Conservation (phyloP, 2,329 filamentous ascomycete species). For the Saccharata proteae region DNA sequence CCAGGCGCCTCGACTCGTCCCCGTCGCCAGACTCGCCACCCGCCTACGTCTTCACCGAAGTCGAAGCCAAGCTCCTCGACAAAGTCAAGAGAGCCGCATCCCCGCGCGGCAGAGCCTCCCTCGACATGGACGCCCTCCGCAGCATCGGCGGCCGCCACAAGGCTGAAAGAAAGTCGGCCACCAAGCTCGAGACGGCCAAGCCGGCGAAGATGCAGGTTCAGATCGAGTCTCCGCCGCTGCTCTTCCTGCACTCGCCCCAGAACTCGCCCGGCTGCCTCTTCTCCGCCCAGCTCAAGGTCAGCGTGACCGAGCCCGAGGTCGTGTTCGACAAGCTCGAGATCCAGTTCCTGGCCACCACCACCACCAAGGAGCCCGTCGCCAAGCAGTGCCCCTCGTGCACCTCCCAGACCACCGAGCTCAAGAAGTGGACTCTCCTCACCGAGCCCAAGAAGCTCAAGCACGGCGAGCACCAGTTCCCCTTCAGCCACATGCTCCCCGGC, state of each 20-base stretch:
- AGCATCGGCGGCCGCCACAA: constrained; percentile 15
- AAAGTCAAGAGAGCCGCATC: constrained; percentile 9
- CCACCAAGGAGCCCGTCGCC: constrained; percentile 71
- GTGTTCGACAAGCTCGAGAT: constrained; percentile 61
- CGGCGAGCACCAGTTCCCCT: constrained; percentile 70
- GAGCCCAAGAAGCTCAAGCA: constrained; percentile 33
- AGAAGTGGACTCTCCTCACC: constrained; percentile 63
- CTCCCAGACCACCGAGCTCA: constrained; percentile 59
- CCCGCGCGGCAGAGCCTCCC: constrained; percentile 1
- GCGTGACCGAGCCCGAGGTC: constrained; percentile 54
- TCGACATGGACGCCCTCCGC: constrained; percentile 26
- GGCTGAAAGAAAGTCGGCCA: constrained; percentile 21
- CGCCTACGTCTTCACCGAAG: constrained; percentile 3
- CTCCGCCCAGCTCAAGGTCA: constrained; percentile 68
- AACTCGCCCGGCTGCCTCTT: constrained; percentile 74
- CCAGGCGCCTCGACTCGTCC: constrained; percentile 4
- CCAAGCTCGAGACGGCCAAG: constrained; percentile 25
- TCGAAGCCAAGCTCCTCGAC: constrained; percentile 3
- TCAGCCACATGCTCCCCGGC: constrained; percentile 75
- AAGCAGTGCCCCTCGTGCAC: constrained; percentile 68
- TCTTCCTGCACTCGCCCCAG: constrained; percentile 66
- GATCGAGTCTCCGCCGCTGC: constrained; percentile 77
- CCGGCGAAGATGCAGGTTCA: constrained; percentile 44
- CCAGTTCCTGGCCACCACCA: constrained; percentile 55
- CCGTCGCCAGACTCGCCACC: too few relatives aligned